Percentiles rank a stretch among this genome's conserved stretches.
Conservation (phyloP, 2,329 filamentous ascomycete species). For the Verticillium tricorpus region DNA sequence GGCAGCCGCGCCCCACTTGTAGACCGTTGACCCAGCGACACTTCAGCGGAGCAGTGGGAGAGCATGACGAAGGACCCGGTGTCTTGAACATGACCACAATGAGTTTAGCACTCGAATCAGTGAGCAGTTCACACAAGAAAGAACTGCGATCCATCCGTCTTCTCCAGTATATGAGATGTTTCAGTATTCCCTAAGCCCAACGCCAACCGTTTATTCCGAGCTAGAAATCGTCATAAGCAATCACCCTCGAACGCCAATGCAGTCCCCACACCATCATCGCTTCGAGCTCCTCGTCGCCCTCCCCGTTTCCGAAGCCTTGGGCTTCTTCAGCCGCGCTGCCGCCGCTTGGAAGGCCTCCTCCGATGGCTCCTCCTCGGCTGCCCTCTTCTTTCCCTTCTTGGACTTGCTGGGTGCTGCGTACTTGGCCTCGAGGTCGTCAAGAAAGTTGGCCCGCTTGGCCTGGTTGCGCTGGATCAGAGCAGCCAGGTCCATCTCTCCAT, state of each 20-base stretch:
- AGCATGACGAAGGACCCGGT: no score
- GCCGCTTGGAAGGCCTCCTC: slow-evolving; percentile 59
- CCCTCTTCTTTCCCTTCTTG: slow-evolving; percentile 50
- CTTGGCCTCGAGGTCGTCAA: slow-evolving; percentile 73
- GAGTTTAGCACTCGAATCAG: not conserved
- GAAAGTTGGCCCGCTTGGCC: slow-evolving; percentile 58
- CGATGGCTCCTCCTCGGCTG: slow-evolving; percentile 53
- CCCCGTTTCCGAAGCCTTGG: slow-evolving; percentile 11
- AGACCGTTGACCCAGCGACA: not conserved
- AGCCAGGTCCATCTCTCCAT: slow-evolving; percentile 54
- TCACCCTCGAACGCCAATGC: not conserved
- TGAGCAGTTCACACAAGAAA: not conserved
- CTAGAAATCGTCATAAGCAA: not conserved
- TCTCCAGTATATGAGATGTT: not conserved
- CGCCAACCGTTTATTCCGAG: not conserved
- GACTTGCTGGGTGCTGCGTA: slow-evolving; percentile 49
- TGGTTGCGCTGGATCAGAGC: slow-evolving; percentile 72
- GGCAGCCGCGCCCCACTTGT: not conserved
- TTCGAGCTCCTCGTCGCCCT: not conserved
- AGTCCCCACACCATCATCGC: not conserved
- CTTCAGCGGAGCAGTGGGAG: not conserved
- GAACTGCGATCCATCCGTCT: not conserved
- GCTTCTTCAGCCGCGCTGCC: slow-evolving; percentile 42
- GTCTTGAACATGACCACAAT: no score
- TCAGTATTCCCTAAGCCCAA: not conserved